Percentiles rank a stretch among this genome's conserved stretches.
Conservation (phyloP, 495 filamentous ascomycete genomes). For the Lasiosphaeria miniovina region DNA sequence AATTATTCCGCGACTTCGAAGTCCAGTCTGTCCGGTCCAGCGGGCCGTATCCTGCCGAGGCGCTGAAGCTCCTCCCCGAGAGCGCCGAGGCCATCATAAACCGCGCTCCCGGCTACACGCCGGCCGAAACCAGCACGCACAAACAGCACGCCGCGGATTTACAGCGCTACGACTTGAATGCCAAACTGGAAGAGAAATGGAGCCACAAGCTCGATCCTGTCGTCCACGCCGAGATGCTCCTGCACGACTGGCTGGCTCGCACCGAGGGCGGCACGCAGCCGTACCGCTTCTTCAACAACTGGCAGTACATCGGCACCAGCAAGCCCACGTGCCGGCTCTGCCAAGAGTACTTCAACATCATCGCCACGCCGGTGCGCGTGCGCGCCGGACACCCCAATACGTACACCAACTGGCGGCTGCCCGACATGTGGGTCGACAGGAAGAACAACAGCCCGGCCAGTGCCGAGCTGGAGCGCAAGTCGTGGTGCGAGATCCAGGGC, state of each 20-base stretch:
- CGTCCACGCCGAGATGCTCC: slow-evolving; percentile 18
- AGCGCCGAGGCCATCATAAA: slow-evolving; percentile 8
- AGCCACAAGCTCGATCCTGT: background rate
- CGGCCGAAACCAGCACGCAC: background rate
- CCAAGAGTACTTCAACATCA: slow-evolving; percentile 19
- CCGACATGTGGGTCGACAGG: slow-evolving; percentile 6
- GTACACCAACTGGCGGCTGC: slow-evolving; percentile 13
- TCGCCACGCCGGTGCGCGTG: slow-evolving; percentile 7
- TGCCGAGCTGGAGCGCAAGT: background rate
- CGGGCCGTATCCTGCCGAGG: background rate
- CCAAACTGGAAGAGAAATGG: background rate
- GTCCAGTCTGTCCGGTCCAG: slow-evolving; percentile 8
- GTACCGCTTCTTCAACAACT: slow-evolving; percentile 22
- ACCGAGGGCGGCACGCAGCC: slow-evolving; percentile 12
- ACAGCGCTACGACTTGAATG: slow-evolving; percentile 5
- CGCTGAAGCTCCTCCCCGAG: background rate
- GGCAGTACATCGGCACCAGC: slow-evolving; percentile 27
- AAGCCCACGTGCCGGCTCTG: slow-evolving; percentile 27
- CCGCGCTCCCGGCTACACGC: slow-evolving; percentile 1
- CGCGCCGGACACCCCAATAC: slow-evolving; percentile 7
- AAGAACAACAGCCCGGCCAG: background rate
- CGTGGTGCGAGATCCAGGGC: slow-evolving; percentile 5
- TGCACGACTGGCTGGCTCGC: slow-evolving; percentile 16
- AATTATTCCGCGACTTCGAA: slow-evolving; percentile 11
- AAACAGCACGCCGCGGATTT: slow-evolving; percentile 10